A percentile compares a stretch with the other conserved stretches of the same genome.
phyloP scores from a whole-genome alignment of 1,284 basidiomycete species.

The Kwoniella shivajii region DNA sequence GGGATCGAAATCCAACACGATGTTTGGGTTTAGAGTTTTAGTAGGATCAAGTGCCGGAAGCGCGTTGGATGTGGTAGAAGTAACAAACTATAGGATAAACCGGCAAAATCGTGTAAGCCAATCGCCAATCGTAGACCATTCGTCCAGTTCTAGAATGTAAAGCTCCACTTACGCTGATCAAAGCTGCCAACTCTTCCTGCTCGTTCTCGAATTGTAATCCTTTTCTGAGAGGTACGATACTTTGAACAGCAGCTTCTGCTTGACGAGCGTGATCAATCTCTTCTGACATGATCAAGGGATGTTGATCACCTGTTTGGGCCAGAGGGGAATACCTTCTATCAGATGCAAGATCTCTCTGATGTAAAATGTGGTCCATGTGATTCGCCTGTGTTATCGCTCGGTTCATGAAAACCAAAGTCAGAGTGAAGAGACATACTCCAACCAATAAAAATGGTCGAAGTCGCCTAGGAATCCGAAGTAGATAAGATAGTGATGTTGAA shows the following conservation, averaged over 20 bases:
- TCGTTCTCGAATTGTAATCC: slow-evolving; percentile 17
- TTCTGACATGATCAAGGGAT: slow-evolving; percentile 13
- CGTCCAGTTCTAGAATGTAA: background rate
- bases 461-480: slow-evolving; percentile 41
- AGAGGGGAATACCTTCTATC: background rate
- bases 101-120: slow-evolving; percentile 3
- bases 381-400: slow-evolving; percentile 19
- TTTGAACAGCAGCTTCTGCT: slow-evolving; percentile 11
- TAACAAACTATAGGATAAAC: too few relatives aligned
- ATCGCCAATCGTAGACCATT: background rate
- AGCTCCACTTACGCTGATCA: slow-evolving; percentile 60
- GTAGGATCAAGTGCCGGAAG: slow-evolving; percentile 71
- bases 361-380: slow-evolving; percentile 13
- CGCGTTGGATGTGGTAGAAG: slow-evolving; percentile 74
- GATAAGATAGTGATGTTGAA: slow-evolving; percentile 23
- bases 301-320: background rate
- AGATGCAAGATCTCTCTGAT: background rate
- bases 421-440: slow-evolving; percentile 31
- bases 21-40: slow-evolving; percentile 69
- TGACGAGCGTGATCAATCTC: slow-evolving; percentile 7
- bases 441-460: slow-evolving; percentile 37
- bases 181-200: slow-evolving; percentile 72
- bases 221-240: background rate
- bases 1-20: slow-evolving; percentile 81
- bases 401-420: slow-evolving; percentile 29